Evolutionary conservation across 129 eudicot genomes (phyloP).

Genomic region (Mikania micrantha): DNA sequence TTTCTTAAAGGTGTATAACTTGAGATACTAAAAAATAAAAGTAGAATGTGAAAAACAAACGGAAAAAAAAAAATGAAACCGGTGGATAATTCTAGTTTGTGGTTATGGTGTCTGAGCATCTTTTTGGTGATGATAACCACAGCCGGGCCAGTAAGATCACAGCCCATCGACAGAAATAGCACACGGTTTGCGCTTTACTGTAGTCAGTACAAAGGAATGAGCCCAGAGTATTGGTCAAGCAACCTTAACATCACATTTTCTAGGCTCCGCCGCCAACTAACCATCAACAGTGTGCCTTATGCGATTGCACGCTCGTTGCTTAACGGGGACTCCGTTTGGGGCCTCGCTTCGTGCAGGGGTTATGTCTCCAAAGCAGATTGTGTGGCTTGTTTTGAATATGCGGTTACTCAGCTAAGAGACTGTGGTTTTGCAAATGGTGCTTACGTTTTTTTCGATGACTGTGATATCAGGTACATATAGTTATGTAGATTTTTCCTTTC

Average conservation of each 20-base stretch:
- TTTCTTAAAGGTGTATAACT: not conserved
- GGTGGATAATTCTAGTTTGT: not conserved
- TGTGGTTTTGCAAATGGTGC: constrained; percentile 48
- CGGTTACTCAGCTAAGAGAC: constrained; percentile 27
- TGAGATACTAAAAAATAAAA: not conserved
- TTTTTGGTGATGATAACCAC: not conserved
- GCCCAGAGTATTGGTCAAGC: constrained; percentile 15
- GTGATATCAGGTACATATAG: constrained; percentile 34
- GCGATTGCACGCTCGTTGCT: constrained; percentile 40
- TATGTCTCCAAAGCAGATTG: constrained; percentile 42
- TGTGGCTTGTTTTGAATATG: constrained; percentile 47
- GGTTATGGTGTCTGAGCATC: constrained; percentile 15
- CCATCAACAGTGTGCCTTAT: constrained; percentile 18
- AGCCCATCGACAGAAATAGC: constrained; percentile 25
- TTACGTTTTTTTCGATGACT: constrained; percentile 52
- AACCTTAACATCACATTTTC: constrained; percentile 47
- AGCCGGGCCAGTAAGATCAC: constrained; percentile 24
- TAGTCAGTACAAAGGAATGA: constrained; percentile 20
- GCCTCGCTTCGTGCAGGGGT: constrained; percentile 44
- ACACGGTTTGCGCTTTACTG: constrained; percentile 22
- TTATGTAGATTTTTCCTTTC: not conserved
- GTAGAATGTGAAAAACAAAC: constrained; percentile 5
- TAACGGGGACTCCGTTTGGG: constrained; percentile 43
- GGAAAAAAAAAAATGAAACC: not conserved
- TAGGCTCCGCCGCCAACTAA: constrained; percentile 36